Evolutionary conservation across 257 asterid species (phyloP), one percentile per base, ranked within the genome.

Genomic region (Rauvolfia tetraphylla): DNA sequence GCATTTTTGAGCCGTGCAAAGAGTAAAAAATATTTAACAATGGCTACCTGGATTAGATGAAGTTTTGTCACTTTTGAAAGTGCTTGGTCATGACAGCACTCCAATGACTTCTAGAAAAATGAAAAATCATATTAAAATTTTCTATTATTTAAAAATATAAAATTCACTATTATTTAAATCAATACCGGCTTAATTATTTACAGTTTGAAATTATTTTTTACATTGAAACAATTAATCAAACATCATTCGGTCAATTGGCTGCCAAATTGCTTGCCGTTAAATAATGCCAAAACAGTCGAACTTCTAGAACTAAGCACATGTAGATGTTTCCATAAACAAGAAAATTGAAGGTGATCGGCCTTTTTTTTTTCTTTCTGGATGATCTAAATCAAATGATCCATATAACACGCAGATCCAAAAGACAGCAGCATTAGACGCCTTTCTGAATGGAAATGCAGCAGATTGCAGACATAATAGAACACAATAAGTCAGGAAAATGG

Each of bases 21-120:
- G 70, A 82, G 82, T 84, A 76, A 80, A 68, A 75, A 54, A 51
- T 51, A 65, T 36, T 39, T 42, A 59, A 62, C 38, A 74, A 74
- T 74, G 51, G 49, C 62, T 57, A 44, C 31, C 39, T 74, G 17
- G 46, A 53, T 46, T 46, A 48, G 75, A 39, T 38, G 38, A 67
- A 67, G 72, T 70, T 70, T 46, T 70, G 56, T 13, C 74, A 70
- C 15, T 44, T 70, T 27, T 27, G 31, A 13, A 41, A 41, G 57
- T 68, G 73, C 23, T 68, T 41, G 33, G 56, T 23, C 20, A 68
- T 10, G 9, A 13, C 36, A 68, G 34, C 46, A 38, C 20, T 10
- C 36, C 17, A 71, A 38, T 23, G 68, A 25, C 54, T 57, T 39
- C 77, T 41, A 34, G n/a, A 73, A 53, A 13, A 56, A n/a, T 39